Percentiles rank a stretch among this genome's conserved stretches.
phyloP scores from a whole-genome alignment of 495 filamentous ascomycete genomes.

The Talaromyces ruber region DNA sequence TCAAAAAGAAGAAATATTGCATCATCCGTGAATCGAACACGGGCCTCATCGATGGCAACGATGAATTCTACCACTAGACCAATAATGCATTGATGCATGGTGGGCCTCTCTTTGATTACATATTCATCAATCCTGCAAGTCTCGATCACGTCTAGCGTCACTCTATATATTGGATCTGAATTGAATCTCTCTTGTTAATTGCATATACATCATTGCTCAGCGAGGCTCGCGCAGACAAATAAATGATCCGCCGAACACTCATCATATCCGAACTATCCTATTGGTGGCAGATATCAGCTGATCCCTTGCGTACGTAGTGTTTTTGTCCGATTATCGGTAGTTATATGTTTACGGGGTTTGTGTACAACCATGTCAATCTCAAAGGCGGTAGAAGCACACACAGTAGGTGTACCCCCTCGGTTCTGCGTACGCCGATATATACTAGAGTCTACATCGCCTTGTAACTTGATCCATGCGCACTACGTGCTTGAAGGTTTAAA shows the following conservation, averaged over 20 bases:
- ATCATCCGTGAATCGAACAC: constrained; percentile 52
- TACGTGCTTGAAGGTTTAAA: not conserved
- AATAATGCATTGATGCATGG: constrained; percentile 31
- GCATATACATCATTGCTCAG: not conserved
- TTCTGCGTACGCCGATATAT: not conserved
- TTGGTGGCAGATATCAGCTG: not conserved
- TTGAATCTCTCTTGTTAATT: too few relatives aligned
- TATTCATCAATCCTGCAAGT: not conserved
- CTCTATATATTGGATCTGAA: too few relatives aligned
- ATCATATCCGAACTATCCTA: not conserved
- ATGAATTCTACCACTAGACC: constrained; percentile 55
- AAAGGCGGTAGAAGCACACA: not conserved
- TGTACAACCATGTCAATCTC: not conserved
- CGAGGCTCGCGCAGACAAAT: not conserved
- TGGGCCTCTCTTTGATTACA: not conserved
- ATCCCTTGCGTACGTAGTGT: not conserved
- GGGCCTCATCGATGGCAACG: constrained; percentile 53
- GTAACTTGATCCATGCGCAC: not conserved
- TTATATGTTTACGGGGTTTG: not conserved
- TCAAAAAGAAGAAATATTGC: constrained; percentile 14
- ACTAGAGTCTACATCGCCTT: too few relatives aligned
- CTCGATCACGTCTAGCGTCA: not conserved
- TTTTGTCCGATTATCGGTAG: not conserved
- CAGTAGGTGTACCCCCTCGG: too few relatives aligned
- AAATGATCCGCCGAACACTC: not conserved